Percentiles rank a stretch among this genome's conserved stretches.
phyloP scores from a whole-genome alignment of 345 rosid genomes.

The Citrus glauca region DNA sequence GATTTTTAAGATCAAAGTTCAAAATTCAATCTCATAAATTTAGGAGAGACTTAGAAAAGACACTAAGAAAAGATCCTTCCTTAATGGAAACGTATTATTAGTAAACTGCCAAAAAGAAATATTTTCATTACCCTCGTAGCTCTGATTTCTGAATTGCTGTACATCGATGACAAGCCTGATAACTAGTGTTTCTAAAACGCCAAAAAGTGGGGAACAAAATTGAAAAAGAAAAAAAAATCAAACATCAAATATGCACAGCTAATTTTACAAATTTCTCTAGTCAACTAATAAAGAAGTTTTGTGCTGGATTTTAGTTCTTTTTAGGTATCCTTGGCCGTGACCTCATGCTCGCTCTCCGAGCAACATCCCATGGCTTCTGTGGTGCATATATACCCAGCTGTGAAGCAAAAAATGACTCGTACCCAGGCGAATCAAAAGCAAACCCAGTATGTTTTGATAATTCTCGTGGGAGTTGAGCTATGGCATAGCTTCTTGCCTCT shows the following conservation, averaged over 20 bases:
- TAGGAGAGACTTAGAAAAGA: too few species aligned
- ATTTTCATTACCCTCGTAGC: not conserved
- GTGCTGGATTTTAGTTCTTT: constrained; percentile 24
- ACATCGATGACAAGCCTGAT: not conserved
- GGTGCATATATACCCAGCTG: constrained; percentile 86
- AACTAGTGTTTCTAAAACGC: not conserved
- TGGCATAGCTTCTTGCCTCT: constrained; percentile 77
- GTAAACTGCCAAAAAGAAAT: not conserved
- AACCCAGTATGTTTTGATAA: constrained; percentile 89
- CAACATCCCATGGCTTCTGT: constrained; percentile 98
- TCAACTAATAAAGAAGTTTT: constrained; percentile 4
- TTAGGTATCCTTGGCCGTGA: constrained; percentile 46
- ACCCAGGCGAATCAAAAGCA: constrained; percentile 97
- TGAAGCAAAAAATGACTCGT: constrained; percentile 93
- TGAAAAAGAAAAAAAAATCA: not conserved
- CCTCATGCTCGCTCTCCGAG: constrained; percentile 84
- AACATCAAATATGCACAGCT: constrained; percentile 5
- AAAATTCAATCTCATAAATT: too few species aligned
- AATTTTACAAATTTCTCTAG: constrained; percentile 15
- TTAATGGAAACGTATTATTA: not conserved
- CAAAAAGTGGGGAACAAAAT: not conserved
- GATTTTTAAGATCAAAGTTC: too few species aligned
- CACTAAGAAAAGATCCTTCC: too few species aligned
- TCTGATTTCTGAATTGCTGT: not conserved
- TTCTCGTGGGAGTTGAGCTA: constrained; percentile 84